Conservation (phyloP, 2,329 filamentous ascomycete genomes). For the Arthrinium phaeospermum region DNA sequence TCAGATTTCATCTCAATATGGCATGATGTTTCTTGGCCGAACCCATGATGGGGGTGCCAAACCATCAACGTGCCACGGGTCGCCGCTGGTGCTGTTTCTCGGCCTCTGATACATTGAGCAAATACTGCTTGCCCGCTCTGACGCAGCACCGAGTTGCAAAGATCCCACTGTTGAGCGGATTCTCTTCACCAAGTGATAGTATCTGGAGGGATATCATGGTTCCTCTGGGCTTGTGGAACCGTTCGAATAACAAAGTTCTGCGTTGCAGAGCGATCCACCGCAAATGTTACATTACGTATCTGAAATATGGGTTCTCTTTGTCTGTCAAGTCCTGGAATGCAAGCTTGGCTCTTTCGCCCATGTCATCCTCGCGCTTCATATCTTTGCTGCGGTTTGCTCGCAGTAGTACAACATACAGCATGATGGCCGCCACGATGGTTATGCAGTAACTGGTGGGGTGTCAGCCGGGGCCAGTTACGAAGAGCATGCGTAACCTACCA, state of each 20-base stretch:
- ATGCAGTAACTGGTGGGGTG: slow-evolving; percentile 63
- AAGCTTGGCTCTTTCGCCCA: slow-evolving; percentile 66
- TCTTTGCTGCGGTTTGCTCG: slow-evolving; percentile 63
- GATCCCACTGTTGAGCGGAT: not conserved
- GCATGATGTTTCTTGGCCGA: not conserved
- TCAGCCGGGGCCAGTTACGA: slow-evolving; percentile 24
- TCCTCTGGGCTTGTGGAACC: not conserved
- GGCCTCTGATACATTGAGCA: slow-evolving; percentile 1
- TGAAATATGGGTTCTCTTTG: slow-evolving; percentile 70
- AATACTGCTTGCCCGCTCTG: not conserved
- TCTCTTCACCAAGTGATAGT: not conserved
- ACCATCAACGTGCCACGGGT: slow-evolving; percentile 2
- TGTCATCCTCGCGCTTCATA: slow-evolving; percentile 52
- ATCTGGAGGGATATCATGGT: not conserved
- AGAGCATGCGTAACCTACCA: slow-evolving; percentile 44
- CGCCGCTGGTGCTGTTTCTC: not conserved
- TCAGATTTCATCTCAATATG: not conserved
- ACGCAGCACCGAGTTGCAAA: not conserved
- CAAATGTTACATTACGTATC: slow-evolving; percentile 56
- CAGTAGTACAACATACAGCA: slow-evolving; percentile 64
- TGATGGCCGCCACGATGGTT: slow-evolving; percentile 62
- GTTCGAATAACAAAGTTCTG: not conserved
- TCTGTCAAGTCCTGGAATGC: slow-evolving; percentile 74
- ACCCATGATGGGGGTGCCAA: not conserved
- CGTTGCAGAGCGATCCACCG: not conserved